Conservation (phyloP, 1,284 basidiomycete genomes). For the Waitea zeae region DNA sequence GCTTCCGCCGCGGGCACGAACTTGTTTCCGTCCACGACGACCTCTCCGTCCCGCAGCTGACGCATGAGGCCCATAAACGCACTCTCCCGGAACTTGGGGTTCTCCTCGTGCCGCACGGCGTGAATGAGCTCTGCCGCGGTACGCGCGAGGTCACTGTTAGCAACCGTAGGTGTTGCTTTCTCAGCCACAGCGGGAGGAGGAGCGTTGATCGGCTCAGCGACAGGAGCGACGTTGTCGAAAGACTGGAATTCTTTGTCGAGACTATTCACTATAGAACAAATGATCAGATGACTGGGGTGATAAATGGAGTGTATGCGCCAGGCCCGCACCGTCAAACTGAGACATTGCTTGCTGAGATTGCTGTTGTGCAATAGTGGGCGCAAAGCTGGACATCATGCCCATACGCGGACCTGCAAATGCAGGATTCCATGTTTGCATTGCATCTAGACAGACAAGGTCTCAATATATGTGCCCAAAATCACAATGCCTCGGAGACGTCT, state of each 20-base stretch:
- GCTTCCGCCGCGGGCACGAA: constrained; percentile 29
- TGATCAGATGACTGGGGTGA: background rate
- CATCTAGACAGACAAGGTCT: too few species aligned
- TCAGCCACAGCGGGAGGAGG: background rate
- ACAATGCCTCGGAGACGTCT: too few species aligned
- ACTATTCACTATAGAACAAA: constrained; percentile 27
- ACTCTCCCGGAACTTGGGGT: constrained; percentile 81
- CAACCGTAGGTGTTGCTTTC: constrained; percentile 9
- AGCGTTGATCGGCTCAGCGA: background rate
- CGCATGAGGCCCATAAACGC: constrained; percentile 80
- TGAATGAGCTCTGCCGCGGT: constrained; percentile 61
- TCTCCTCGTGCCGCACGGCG: constrained; percentile 50
- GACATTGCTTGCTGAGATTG: too few species aligned
- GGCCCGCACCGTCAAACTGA: too few species aligned
- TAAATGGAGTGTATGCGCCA: constrained; percentile 17
- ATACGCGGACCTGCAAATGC: too few species aligned
- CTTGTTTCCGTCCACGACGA: constrained; percentile 71
- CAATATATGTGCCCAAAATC: too few species aligned
- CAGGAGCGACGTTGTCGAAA: background rate
- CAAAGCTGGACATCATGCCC: too few species aligned
- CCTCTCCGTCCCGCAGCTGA: constrained; percentile 66
- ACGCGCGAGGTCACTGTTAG: constrained; percentile 52
- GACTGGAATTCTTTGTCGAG: constrained; percentile 37
- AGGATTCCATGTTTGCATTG: too few species aligned
- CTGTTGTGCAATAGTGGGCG: too few species aligned